Evolutionary conservation across 2,329 filamentous ascomycete species (phyloP).

Genomic region (Didymella sp.): DNA sequence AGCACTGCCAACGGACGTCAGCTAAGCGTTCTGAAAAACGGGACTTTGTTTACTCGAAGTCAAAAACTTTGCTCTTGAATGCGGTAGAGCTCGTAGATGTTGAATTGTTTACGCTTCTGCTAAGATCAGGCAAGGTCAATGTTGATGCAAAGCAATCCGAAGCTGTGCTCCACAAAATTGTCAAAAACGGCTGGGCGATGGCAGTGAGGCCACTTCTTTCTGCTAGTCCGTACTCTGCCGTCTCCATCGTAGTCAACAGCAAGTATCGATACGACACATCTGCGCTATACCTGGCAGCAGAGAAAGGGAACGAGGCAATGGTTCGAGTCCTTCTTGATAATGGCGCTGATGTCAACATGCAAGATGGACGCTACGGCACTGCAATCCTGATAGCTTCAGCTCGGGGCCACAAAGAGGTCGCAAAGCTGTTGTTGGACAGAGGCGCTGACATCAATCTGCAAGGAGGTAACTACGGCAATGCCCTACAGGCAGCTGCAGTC

Average conservation of each 20-base stretch:
- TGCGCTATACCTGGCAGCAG: not conserved
- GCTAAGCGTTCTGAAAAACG: conserved; percentile 12
- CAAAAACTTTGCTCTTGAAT: conserved; percentile 31
- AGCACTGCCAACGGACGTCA: not conserved
- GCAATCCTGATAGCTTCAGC: not conserved
- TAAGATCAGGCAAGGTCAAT: conserved; percentile 25
- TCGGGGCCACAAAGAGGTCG: not conserved
- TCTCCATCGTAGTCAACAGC: not conserved
- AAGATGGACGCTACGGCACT: not conserved
- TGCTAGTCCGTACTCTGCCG: not conserved
- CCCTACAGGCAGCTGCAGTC: too few relatives aligned
- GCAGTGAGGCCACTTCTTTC: not conserved
- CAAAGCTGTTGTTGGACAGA: not conserved
- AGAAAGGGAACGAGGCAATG: not conserved
- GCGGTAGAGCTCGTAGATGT: conserved; percentile 31
- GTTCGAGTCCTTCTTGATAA: not conserved
- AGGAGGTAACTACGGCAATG: too few relatives aligned
- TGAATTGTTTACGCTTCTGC: conserved; percentile 26
- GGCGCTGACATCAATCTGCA: too few relatives aligned
- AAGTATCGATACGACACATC: not conserved
- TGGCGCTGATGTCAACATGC: not conserved
- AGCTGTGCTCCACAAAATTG: not conserved
- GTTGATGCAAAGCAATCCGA: not conserved
- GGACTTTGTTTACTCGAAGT: conserved; percentile 22
- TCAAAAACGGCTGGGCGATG: not conserved